Evolutionary conservation across 805 yeast genomes (phyloP).

Genomic region (Ogataea saltuana): DNA sequence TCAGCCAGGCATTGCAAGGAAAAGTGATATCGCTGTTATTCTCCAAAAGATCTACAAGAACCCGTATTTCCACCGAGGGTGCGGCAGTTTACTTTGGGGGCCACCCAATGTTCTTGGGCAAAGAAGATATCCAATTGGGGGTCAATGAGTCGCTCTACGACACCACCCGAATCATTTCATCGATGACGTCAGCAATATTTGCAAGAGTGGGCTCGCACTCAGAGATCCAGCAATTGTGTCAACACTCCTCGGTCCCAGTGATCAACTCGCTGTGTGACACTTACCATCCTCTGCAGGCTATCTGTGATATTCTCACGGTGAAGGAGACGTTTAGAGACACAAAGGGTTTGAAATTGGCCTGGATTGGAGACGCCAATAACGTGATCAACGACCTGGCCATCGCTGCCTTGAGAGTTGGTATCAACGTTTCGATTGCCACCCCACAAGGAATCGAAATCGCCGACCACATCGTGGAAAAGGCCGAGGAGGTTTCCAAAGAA

Average conservation of each 20-base stretch:
- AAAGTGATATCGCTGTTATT: slow-evolving; percentile 82
- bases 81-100: slow-evolving; percentile 93
- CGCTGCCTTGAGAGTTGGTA: slow-evolving; percentile 83
- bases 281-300: slow-evolving; percentile 94
- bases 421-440: slow-evolving; percentile 79
- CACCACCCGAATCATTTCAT: slow-evolving; percentile 83
- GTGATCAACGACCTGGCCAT: slow-evolving; percentile 91
- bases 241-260: slow-evolving; percentile 84
- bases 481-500: slow-evolving; percentile 51
- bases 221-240: slow-evolving; percentile 75
- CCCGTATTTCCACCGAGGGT: slow-evolving; percentile 92
- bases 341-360: slow-evolving; percentile 72
- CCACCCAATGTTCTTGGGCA: slow-evolving; percentile 94
- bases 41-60: slow-evolving; percentile 91
- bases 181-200: slow-evolving; percentile 95
- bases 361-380: slow-evolving; percentile 98
- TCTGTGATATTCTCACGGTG: slow-evolving; percentile 85
- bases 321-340: slow-evolving; percentile 66
- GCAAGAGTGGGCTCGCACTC: slow-evolving; percentile 91
- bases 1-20: slow-evolving; percentile 62
- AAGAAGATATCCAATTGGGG: slow-evolving; percentile 94
- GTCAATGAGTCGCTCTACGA: slow-evolving; percentile 91
- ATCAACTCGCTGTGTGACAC: slow-evolving; percentile 91
- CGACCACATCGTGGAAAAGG: slow-evolving; percentile 51
- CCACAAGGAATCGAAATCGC: slow-evolving; percentile 75